These are phyloP conservation scores for Phytophthora pisi DNA, from an alignment of 352 stramenopile species.

Conservation along the genomic window DNA sequence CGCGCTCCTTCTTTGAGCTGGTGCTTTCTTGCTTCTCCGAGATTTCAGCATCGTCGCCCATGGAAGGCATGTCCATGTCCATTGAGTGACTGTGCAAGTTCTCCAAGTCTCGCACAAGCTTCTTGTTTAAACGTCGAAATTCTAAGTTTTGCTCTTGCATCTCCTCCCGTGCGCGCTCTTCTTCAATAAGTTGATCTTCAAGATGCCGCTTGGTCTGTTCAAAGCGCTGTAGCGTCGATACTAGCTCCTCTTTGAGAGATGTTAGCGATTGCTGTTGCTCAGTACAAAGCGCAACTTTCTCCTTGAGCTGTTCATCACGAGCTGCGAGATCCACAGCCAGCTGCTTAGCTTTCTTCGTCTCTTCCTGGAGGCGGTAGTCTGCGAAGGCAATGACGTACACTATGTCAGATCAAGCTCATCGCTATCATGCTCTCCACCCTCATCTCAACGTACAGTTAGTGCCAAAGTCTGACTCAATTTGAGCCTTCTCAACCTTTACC, in stretches of 20 bases:
- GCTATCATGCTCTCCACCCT: background rate
- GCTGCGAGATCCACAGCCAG: conserved; percentile 49
- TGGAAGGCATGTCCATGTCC: conserved; percentile 18
- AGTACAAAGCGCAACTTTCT: conserved; percentile 52
- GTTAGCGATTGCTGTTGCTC: conserved; percentile 67
- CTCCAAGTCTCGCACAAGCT: conserved; percentile 65
- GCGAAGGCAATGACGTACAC: background rate
- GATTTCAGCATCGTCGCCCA: conserved; percentile 21
- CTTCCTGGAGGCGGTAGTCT: conserved; percentile 71
- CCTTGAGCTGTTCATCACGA: conserved; percentile 48
- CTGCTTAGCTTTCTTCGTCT: conserved; percentile 64
- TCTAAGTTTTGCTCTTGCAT: conserved; percentile 79
- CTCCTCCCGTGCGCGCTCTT: conserved; percentile 71
- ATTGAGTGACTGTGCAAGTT: conserved; percentile 39
- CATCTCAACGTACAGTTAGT: conserved; percentile 51
- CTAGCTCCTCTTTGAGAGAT: conserved; percentile 67
- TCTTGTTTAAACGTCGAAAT: conserved; percentile 78
- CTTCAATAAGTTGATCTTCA: conserved; percentile 79
- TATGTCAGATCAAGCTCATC: conserved; percentile 8
- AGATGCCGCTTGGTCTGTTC: conserved; percentile 79
- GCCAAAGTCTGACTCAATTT: conserved; percentile 76
- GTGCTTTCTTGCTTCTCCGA: conserved; percentile 9
- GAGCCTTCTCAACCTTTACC: conserved; percentile 69
- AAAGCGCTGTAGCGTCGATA: conserved; percentile 56
- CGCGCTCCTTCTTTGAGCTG: conserved; percentile 17